Evolutionary conservation across 768 basidiomycete genomes (phyloP).

Genomic region (Termitomyces sp.): DNA sequence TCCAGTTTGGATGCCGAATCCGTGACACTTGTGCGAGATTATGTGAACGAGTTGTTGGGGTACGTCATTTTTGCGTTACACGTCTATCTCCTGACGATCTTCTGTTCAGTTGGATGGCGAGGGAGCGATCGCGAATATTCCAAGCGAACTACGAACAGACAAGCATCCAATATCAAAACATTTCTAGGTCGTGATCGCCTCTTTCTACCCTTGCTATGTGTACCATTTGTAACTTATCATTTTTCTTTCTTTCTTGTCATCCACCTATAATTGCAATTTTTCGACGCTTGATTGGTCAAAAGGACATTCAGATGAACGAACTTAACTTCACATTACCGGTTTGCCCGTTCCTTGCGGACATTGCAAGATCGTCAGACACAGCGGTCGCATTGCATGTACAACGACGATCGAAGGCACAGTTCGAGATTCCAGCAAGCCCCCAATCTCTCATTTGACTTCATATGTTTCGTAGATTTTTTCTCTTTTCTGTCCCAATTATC

Average conservation of each 20-base stretch:
- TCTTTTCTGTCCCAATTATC: neutral
- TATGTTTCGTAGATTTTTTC: neutral
- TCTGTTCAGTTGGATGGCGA: slow-evolving; percentile 64
- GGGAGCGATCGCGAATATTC: slow-evolving; percentile 70
- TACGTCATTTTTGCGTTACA: slow-evolving; percentile 25
- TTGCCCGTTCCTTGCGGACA: too few relatives aligned
- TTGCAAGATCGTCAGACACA: neutral
- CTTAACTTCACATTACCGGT: too few relatives aligned
- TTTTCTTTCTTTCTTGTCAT: neutral
- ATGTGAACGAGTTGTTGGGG: slow-evolving; percentile 84
- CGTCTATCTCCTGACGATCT: neutral
- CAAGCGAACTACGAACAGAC: slow-evolving; percentile 75
- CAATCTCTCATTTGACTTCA: neutral
- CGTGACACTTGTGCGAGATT: slow-evolving; percentile 76
- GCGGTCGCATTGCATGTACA: neutral
- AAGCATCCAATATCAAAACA: slow-evolving; percentile 73
- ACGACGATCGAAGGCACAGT: neutral
- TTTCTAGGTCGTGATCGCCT: slow-evolving; percentile 59
- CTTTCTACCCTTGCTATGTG: neutral
- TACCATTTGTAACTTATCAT: neutral
- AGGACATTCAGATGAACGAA: neutral
- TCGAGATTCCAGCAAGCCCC: neutral
- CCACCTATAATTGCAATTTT: neutral
- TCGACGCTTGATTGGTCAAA: neutral
- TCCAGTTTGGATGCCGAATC: slow-evolving; percentile 91